Base-by-base conservation (phyloP, 23 red algal genomes). In the Porphyridium purpureum region DNA sequence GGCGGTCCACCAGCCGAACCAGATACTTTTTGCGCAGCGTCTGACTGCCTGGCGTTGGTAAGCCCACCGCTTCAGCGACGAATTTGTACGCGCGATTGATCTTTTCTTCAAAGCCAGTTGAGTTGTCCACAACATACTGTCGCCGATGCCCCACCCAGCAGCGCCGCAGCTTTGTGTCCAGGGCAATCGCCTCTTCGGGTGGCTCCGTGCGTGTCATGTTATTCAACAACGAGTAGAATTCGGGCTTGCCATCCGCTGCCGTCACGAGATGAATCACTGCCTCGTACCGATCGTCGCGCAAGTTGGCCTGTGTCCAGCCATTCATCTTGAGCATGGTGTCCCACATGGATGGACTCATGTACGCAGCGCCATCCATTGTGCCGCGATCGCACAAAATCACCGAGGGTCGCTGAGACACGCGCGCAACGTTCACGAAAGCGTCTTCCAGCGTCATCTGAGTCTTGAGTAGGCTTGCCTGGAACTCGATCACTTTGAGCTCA, bases 191-290 rank as follows among this genome's bases (percentile, higher is more conserved):
- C 33, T 78, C 68, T 24, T 57, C 61, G 23, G 55, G 63, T 1
- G 64, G 24, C 62, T 88, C 82, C 2, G 53, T 31, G 14, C 82
- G 63, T 4, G 51, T 33, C 33, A 62, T 58, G 59, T 88, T 68
- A 7, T 64, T 75, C 49, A 50, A 60, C 54, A 64, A 47, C 3
- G 71, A 61, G 63, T 88, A 88, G 23, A 44, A 70, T 2, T n/a
- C 19, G 2, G 5, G 17, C 5, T 70, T 71, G 3, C 82, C 82
- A 49, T 88, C 82, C 9, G 82, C 82, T 2, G 82, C 82, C 14
- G 82, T 88, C 51, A 88, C 82, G 27, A 88, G 58, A 32, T 88
- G 82, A 24, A 88, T 47, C 17, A 88, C 71, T 27, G 67, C 50
- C 29, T 88, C 82, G 36, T 88, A 88, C 26, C 82, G 62, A 1